Evolutionary conservation across 2,329 filamentous ascomycete species (phyloP).

Genomic region (Coleophoma eucalyptorum): DNA sequence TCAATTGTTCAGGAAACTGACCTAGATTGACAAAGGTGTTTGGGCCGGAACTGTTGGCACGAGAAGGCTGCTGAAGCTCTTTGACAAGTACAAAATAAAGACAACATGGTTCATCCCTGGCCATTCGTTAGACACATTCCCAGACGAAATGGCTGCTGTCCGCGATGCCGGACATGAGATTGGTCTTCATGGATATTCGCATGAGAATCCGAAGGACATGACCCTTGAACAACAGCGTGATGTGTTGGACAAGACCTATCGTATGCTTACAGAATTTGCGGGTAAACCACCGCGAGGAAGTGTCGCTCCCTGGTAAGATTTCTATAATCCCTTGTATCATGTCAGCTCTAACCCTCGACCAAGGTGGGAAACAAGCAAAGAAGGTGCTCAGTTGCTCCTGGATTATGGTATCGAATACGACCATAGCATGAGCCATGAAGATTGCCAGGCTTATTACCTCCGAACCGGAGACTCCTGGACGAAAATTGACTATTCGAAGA

Average conservation of each 20-base stretch:
- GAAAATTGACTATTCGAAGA: constrained; percentile 63
- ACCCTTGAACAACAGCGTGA: constrained; percentile 71
- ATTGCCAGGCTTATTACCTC: constrained; percentile 61
- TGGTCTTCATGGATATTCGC: constrained; percentile 66
- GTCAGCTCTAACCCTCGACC: constrained; percentile 31
- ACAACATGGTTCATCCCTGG: constrained; percentile 59
- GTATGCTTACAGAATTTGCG: constrained; percentile 65
- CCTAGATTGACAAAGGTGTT: constrained; percentile 37
- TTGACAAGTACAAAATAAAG: constrained; percentile 66
- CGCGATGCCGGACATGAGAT: constrained; percentile 58
- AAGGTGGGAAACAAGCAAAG: constrained; percentile 70
- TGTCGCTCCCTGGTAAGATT: constrained; percentile 42
- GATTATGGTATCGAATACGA: constrained; percentile 69
- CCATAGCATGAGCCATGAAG: constrained; percentile 63
- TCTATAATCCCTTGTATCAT: too few species aligned
- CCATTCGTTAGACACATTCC: constrained; percentile 58
- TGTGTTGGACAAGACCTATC: constrained; percentile 73
- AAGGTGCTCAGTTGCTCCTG: constrained; percentile 63
- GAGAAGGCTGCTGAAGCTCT: constrained; percentile 59
- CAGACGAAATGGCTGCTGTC: constrained; percentile 54
- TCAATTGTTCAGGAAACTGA: neutral
- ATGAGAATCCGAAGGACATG: constrained; percentile 67
- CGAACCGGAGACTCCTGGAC: constrained; percentile 62
- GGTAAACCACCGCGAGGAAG: constrained; percentile 69
- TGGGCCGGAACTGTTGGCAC: constrained; percentile 56